Percentiles rank a stretch among this genome's conserved stretches.
These are phyloP conservation scores for Fusarium marasasianum DNA, from an alignment of 2,329 filamentous ascomycete genomes.

Conservation along the genomic window DNA sequence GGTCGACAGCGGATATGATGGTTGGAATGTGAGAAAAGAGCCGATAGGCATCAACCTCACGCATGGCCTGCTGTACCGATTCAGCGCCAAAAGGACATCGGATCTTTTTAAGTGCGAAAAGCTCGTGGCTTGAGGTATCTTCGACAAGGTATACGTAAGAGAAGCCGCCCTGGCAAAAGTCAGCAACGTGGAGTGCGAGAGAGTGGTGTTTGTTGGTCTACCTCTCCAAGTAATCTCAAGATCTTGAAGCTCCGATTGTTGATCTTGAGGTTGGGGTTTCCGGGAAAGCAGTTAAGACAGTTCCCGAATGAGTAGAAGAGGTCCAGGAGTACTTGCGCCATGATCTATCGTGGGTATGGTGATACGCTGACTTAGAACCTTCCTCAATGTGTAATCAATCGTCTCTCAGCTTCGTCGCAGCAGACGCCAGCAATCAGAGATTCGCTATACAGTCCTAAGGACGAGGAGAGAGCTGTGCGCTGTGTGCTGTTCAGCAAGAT, in stretches of 20 bases:
- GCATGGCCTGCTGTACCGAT: conserved; percentile 92
- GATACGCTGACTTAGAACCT: neutral
- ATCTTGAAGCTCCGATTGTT: conserved; percentile 97
- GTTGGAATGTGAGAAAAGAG: conserved; percentile 84
- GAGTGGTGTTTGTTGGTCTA: conserved; percentile 51
- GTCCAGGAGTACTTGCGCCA: conserved; percentile 88
- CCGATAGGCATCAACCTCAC: conserved; percentile 96
- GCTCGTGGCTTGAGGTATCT: conserved; percentile 82
- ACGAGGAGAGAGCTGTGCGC: neutral
- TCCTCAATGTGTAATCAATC: neutral
- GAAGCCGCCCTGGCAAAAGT: conserved; percentile 79
- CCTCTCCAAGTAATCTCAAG: conserved; percentile 89
- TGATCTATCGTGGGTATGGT: conserved; percentile 48
- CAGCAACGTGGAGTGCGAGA: neutral
- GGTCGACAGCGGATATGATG: conserved; percentile 88
- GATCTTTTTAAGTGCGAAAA: conserved; percentile 98
- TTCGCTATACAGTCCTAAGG: neutral
- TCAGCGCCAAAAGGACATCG: conserved; percentile 97
- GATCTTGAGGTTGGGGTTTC: conserved; percentile 92
- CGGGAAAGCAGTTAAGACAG: conserved; percentile 96
- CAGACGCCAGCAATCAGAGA: neutral
- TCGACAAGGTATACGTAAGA: conserved; percentile 99
- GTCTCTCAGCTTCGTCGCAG: neutral
- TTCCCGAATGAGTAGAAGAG: conserved; percentile 91
- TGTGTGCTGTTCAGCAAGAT: neutral